Conservation (phyloP, 108 stramenopile species). For the Nitzschia sp. region DNA sequence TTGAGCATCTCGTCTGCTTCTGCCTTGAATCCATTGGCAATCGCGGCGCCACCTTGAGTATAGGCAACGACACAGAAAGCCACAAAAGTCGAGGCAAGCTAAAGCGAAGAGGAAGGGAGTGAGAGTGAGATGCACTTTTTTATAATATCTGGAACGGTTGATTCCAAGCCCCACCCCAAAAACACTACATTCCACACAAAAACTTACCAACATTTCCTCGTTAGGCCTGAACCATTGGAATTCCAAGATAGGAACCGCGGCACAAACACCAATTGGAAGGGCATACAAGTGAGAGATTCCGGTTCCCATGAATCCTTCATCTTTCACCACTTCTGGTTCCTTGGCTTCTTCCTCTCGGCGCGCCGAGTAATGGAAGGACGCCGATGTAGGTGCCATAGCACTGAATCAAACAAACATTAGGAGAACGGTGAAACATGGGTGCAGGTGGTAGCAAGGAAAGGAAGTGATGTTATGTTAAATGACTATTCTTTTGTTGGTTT, state of each 20-base stretch:
- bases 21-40: constrained; percentile 75
- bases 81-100: constrained; percentile 82
- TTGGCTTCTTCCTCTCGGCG: constrained; percentile 73
- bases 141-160: background rate
- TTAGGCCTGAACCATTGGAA: constrained; percentile 82
- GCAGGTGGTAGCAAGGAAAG: too few relatives aligned
- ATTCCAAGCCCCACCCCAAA: background rate
- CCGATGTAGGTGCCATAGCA: constrained; percentile 20
- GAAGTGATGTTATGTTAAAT: too few relatives aligned
- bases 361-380: constrained; percentile 64
- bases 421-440: background rate
- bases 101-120: background rate
- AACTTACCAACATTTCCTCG: constrained; percentile 67
- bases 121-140: background rate
- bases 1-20: constrained; percentile 71
- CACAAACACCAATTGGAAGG: constrained; percentile 74
- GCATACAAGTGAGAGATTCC: constrained; percentile 77
- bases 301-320: constrained; percentile 69
- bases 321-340: constrained; percentile 29
- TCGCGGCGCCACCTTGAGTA: constrained; percentile 84
- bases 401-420: constrained; percentile 8
- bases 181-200: background rate
- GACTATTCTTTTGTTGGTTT: too few relatives aligned
- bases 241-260: constrained; percentile 80
- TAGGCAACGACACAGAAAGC: constrained; percentile 81